Evolutionary conservation across 1,284 basidiomycete species (phyloP), one percentile per base, ranked within the genome.

Genomic region (Kalmanozyma brasiliensis): DNA sequence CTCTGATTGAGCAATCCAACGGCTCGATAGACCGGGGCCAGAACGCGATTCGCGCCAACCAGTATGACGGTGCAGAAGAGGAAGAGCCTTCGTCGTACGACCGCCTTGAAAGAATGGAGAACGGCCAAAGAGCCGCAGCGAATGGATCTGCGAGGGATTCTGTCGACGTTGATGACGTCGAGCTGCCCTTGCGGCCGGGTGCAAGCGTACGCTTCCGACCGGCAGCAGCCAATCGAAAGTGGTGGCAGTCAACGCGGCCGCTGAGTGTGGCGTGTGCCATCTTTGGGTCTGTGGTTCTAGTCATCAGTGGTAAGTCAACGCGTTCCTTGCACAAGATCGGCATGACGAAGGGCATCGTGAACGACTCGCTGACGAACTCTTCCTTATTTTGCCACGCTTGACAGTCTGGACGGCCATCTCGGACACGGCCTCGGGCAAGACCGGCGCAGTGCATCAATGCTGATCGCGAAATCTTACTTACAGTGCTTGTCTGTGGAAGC

Each of bases 181-280:
- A 80, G 34, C 52, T 81, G 32, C 80, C 80, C 2, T 52, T 81
- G 9, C 72, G 76, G 8, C 80, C 80, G 0, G 80, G 80, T 20
- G 80, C 80, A 7, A 51, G 52, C 35, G 59, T 67, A 5, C 53
- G 63, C 1, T 71, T 71, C 53, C 51, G 66, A 37, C 56, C 72
- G n/a, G 46, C 71, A 49, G 66, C 63, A 41, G 56, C 52, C 11
- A 70, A 70, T 36, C 59, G 73, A 37, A 74, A 67, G 37, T 81
- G 79, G 79, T 80, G 75, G 75, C 65, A 75, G 46, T 74, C 73
- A 10, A 81, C 78, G 17, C 67, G 74, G 34, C 75, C 79, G 24
- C 66, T 80, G 14, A 80, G 78, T 23, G 69, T 75, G 16, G 63
- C 59, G 3, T 77, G 74, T n/a, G 76, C 79, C 44, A 43, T 75